Evolutionary conservation across 495 filamentous ascomycete species (phyloP).

Genomic region (Copromyces sp.): DNA sequence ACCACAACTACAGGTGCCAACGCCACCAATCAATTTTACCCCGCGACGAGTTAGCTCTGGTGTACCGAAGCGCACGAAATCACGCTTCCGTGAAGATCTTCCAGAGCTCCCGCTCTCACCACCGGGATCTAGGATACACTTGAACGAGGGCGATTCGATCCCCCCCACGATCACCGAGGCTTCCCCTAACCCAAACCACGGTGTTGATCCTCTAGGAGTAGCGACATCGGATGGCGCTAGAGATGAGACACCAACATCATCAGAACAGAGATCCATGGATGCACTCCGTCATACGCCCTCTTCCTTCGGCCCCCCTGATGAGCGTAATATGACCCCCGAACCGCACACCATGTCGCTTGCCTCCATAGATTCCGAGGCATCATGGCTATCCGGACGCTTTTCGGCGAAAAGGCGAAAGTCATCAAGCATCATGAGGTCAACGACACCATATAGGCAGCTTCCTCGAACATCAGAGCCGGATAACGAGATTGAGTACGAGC

Average conservation of each 20-base stretch:
- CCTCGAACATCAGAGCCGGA: constrained; percentile 30
- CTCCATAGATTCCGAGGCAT: constrained; percentile 83
- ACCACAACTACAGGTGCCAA: constrained; percentile 17
- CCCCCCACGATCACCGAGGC: constrained; percentile 15
- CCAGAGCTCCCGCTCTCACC: constrained; percentile 76
- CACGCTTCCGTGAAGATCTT: constrained; percentile 88
- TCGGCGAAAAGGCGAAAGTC: constrained; percentile 30
- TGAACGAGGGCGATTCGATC: constrained; percentile 46
- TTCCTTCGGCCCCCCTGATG: constrained; percentile 31
- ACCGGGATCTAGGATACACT: constrained; percentile 70
- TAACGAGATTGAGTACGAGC: constrained; percentile 10
- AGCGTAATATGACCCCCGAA: constrained; percentile 32
- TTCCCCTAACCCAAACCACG: constrained; percentile 7
- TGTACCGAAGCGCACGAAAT: constrained; percentile 64
- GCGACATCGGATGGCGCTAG: constrained; percentile 14
- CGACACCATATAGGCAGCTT: constrained; percentile 26
- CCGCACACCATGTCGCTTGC: constrained; percentile 55
- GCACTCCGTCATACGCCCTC: constrained; percentile 34
- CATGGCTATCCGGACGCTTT: constrained; percentile 71
- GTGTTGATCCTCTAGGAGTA: constrained; percentile 12
- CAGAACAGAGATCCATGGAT: constrained; percentile 33
- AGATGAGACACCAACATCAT: constrained; percentile 40
- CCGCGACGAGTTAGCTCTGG: constrained; percentile 30
- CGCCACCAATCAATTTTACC: constrained; percentile 19
- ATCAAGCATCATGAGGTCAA: constrained; percentile 21